Evolutionary conservation across 345 rosid genomes (phyloP), one percentile per base, ranked within the genome.

Genomic region (Geranium rotundifolium): DNA sequence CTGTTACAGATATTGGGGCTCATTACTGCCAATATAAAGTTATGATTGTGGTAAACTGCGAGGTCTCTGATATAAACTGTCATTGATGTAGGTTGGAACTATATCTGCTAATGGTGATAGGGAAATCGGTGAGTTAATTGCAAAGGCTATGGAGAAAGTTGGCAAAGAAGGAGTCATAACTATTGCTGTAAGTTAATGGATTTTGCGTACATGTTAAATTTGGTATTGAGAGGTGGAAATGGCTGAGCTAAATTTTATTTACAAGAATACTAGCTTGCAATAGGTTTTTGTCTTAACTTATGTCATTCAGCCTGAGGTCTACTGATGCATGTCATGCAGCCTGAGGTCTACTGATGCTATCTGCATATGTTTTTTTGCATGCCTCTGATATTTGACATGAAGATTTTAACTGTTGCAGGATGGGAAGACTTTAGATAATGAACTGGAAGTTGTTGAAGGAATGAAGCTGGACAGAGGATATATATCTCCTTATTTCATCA

Each of bases 91-190:
- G 85, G 99, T 95, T 73, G 99, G 99, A 62, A 95, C 97, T 23
- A 90, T 90, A 63, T 95, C 99, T 19, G 85, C 99, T 52, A 95
- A 95, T 77, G 99, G 99, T 16, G 99, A 95, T 67, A 84, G 95
- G 54, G 99, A 95, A 75, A 95, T 95, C 61, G 99, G 99, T 41
- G 97, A 95, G 65, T 67, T 95, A 61, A 95, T 95, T 58, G 99
- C 99, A n/a, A 90, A 90, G 67, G 99, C 99, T 20, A 95, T 95
- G 93, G 99, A 95, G 75, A 90, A 88, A 71, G 99, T 90, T 4
- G 99, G 99, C 67, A 95, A 95, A 73, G 99, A 95, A 77, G 99
- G 99, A 71, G 99, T 90, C 9, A 95, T 95, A 67, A 90, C 95
- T 30, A 90, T 95, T 62, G 87, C 84, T 59, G 99, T 93, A 70